Conservation (phyloP, 2,329 filamentous ascomycete species). For the Colletotrichum musicola region DNA sequence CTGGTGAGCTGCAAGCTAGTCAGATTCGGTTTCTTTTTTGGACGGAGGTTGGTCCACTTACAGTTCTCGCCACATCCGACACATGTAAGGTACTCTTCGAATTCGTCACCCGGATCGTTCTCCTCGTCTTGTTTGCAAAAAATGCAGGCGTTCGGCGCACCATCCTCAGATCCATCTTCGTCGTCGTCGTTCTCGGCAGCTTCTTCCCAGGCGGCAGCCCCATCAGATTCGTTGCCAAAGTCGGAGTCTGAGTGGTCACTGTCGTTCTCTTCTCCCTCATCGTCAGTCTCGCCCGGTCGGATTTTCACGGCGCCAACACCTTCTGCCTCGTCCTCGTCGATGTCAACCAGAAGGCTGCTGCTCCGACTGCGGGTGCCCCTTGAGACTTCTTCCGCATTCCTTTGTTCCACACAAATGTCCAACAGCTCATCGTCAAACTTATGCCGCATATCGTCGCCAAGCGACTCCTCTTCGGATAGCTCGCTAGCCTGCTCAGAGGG, state of each 20-base stretch:
- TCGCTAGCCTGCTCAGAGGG: constrained; percentile 41
- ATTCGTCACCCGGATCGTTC: constrained; percentile 84
- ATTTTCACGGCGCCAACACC: constrained; percentile 70
- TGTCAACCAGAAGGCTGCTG: constrained; percentile 39
- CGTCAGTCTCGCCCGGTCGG: constrained; percentile 63
- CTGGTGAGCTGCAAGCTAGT: constrained; percentile 79
- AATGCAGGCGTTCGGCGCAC: constrained; percentile 64
- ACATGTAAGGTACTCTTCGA: constrained; percentile 83
- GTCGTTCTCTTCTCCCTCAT: constrained; percentile 55
- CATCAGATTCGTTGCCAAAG: constrained; percentile 67
- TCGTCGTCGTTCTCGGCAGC: constrained; percentile 68
- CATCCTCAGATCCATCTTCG: constrained; percentile 68
- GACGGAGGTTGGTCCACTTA: constrained; percentile 61
- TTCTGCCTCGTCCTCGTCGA: constrained; percentile 57
- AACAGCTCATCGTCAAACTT: constrained; percentile 52
- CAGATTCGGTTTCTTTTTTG: constrained; percentile 44
- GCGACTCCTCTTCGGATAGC: constrained; percentile 54
- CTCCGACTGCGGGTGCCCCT: constrained; percentile 16
- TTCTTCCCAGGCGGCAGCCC: constrained; percentile 70
- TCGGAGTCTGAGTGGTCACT: constrained; percentile 59
- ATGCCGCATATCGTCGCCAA: constrained; percentile 54
- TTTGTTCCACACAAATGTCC: constrained; percentile 47
- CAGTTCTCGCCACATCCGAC: constrained; percentile 84
- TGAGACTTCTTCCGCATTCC: constrained; percentile 45
- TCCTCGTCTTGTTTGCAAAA: constrained; percentile 89